Evolutionary conservation across 2,329 filamentous ascomycete species (phyloP), one percentile per base, ranked within the genome.

Genomic region (Fusarium multiceps): DNA sequence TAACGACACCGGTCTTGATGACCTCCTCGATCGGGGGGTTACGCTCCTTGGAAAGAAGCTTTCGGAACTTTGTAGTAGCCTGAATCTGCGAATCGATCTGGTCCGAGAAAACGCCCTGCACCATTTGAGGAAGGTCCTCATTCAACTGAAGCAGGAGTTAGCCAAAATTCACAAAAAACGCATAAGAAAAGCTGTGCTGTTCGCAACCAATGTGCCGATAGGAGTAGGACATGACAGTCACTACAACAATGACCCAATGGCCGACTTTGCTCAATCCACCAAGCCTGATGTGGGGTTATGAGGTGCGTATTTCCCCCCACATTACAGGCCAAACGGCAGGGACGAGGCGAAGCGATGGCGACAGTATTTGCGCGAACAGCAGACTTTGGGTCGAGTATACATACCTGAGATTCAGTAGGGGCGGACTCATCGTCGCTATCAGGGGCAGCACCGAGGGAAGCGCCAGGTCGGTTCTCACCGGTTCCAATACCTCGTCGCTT

Each of bases 1-100:
- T 92, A 73, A 99, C 96, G 71, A 99, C 96, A 78, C 96, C 96
- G 63, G 96, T 98, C 88, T 98, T 97, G 83, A 99, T 99, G 75
- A 99, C 96, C 80, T 97, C 94, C 85, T 99, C 96, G 80, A 99
- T 99, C 47, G 96, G 96, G 48, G 96, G 96, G 85, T 99, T 99
- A 79, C 96, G 93, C 86, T 99, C 96, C 86, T 99, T 99, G 73
- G 94, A 98, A 28, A 99, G 87, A 43, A 99, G 89, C 87, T 99
- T 99, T 80, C 96, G 88, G 87, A 99, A 99, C 82, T 97, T 98
- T 75, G 96, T 99, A 28, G 96, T 99, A 62, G 95, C 94, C 83
- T 95, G 91, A 76, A 99, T 99, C 84, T 99, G 96, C 75, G 92
- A 89, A 80, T 99, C 96, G 82, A 99, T 98, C 83, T 98, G 94